phyloP scores from a whole-genome alignment of 352 stramenopile species.

The Phytophthora melonis region DNA sequence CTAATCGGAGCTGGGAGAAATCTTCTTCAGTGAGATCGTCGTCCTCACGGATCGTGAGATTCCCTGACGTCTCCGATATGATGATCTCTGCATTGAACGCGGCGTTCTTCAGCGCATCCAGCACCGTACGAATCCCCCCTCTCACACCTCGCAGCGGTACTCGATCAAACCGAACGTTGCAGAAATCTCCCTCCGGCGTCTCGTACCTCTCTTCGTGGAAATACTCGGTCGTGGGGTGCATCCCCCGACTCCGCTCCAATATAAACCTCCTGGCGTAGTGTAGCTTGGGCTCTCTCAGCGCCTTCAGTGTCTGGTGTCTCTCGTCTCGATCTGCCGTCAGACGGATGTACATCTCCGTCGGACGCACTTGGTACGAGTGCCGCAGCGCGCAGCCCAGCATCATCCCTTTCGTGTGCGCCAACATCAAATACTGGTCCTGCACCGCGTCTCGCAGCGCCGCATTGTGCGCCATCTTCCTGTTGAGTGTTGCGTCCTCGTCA shows the following conservation, averaged over 20 bases:
- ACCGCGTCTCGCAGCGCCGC: conserved; percentile 29
- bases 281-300: conserved; percentile 39
- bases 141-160: conserved; percentile 40
- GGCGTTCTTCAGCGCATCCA: conserved; percentile 51
- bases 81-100: conserved; percentile 67
- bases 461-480: conserved; percentile 20
- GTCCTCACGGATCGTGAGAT: conserved; percentile 65
- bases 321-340: conserved; percentile 33
- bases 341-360: conserved; percentile 39
- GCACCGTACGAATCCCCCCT: conserved; percentile 42
- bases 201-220: conserved; percentile 53
- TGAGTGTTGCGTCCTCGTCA: conserved; percentile 12
- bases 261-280: conserved; percentile 41
- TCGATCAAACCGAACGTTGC: conserved; percentile 54
- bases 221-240: conserved; percentile 42
- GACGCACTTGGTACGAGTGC: conserved; percentile 32
- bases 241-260: conserved; percentile 32
- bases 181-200: conserved; percentile 47
- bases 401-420: conserved; percentile 32
- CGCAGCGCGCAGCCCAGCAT: conserved; percentile 31
- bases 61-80: conserved; percentile 56
- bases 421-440: conserved; percentile 32
- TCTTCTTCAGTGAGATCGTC: conserved; percentile 53
- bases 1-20: conserved; percentile 48
- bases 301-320: conserved; percentile 38